Base-by-base conservation (phyloP, 169 alveolate species). In the Cryptosporidium andersoni region DNA sequence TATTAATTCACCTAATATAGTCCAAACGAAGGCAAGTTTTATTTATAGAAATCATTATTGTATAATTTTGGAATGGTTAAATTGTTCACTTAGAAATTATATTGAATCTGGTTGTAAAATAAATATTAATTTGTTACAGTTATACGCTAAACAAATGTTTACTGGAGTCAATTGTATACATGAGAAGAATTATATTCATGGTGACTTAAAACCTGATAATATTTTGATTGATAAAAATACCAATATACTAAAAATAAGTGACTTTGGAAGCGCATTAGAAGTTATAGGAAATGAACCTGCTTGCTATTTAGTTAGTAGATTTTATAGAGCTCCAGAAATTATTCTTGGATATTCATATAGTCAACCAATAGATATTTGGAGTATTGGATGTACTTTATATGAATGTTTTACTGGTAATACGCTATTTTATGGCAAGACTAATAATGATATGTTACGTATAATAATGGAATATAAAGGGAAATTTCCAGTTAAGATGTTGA, bases 291-390 rank as follows among this genome's bases (percentile, higher is more conserved):
- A 92, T 56, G 93, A 92, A 34, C 90, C 96, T 55, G 94, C 97
- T 8, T 96, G 98, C 53, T 94, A 97, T 85, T 90, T 98, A 51
- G 98, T 94, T 53, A 94, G 98, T 88, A 66, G 99, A 43, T 97
- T 91, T 89, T 98, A 98, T 90, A 94, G 99, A 65, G 99, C 99
- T 1, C 99, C 99, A 6, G 99, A 98, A 91, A 95, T 98, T 56
- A 94, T 97, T 53, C 88, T 97, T 36, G 99, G 99, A 1, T 89
- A 80, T 58, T 91, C 92, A 42, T 96, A 94, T 88, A 98, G 95
- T 80, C 82, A 90, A 64, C 90, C 92, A 43, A 94, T 98, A 55
- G 99, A 98, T 81, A 93, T 97, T 40, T 97, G 99, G 99, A 92
- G 98, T 48, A 95, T 98, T 34, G 99, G 97, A 11, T 93, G 97